Conservation (phyloP, 495 filamentous ascomycete species). For the Rhypophila decipiens region DNA sequence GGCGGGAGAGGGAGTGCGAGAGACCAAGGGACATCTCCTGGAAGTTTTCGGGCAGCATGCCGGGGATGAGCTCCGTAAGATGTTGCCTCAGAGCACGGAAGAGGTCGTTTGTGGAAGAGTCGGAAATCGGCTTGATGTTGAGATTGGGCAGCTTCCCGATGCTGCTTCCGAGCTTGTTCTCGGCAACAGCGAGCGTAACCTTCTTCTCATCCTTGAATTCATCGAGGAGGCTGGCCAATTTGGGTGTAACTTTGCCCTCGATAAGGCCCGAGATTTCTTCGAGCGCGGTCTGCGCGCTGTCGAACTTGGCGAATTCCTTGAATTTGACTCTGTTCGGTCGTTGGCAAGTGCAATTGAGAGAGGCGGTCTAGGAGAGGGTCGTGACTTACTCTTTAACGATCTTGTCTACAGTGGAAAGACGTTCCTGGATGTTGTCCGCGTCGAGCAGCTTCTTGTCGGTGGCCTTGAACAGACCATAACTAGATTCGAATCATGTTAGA, state of each 20-base stretch:
- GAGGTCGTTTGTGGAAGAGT: constrained; percentile 77
- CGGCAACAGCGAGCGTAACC: constrained; percentile 87
- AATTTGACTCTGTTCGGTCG: constrained; percentile 65
- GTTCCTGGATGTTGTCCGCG: constrained; percentile 65
- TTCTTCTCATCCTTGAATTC: constrained; percentile 97
- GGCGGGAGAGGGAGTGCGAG: constrained; percentile 93
- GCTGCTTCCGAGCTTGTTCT: constrained; percentile 86
- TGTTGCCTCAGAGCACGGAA: constrained; percentile 92
- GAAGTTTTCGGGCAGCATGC: constrained; percentile 75
- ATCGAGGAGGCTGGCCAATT: constrained; percentile 73
- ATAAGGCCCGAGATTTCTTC: constrained; percentile 82
- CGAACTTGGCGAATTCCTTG: constrained; percentile 96
- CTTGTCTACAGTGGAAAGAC: constrained; percentile 75
- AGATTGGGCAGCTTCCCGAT: constrained; percentile 90
- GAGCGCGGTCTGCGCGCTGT: constrained; percentile 77
- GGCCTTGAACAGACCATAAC: constrained; percentile 93
- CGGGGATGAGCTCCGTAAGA: constrained; percentile 84
- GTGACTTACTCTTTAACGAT: constrained; percentile 73
- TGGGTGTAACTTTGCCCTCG: constrained; percentile 94
- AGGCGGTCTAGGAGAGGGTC: background rate
- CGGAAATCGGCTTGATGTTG: constrained; percentile 77
- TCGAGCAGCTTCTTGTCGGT: constrained; percentile 97
- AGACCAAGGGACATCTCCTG: constrained; percentile 91
- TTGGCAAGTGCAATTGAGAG: constrained; percentile 7
- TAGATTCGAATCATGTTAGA: constrained; percentile 16